Conservation (phyloP, 1,284 basidiomycete species). For the Ceratobasidium sp. region DNA sequence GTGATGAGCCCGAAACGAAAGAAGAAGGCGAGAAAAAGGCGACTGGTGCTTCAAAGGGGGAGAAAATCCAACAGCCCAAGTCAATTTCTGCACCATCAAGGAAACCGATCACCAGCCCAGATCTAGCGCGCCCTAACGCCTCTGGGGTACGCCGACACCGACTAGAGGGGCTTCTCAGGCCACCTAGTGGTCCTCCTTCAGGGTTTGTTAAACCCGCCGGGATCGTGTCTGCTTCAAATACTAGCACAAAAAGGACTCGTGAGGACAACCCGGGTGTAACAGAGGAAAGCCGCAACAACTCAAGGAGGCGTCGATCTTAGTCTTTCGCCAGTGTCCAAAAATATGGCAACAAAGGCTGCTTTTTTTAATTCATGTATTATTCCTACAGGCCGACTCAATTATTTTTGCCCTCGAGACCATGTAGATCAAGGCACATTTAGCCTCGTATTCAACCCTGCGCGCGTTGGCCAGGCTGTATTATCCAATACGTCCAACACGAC, state of each 20-base stretch:
- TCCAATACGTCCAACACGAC: too few relatives aligned
- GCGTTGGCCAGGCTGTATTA: too few relatives aligned
- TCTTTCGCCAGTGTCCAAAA: neutral
- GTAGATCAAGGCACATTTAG: too few relatives aligned
- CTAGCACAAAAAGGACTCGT: conserved; percentile 12
- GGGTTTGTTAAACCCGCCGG: conserved; percentile 30
- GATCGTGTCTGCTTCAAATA: conserved; percentile 7
- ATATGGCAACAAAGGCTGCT: neutral
- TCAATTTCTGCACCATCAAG: conserved; percentile 1
- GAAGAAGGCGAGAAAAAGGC: neutral
- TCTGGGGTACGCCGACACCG: conserved; percentile 12
- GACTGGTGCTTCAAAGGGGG: neutral
- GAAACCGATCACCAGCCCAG: neutral
- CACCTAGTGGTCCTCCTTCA: neutral
- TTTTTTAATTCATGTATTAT: neutral
- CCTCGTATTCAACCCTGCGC: too few relatives aligned
- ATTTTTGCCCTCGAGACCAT: too few relatives aligned
- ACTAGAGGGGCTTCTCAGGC: conserved; percentile 22
- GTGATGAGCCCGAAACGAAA: neutral
- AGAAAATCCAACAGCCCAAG: conserved; percentile 3
- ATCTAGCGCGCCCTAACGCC: neutral
- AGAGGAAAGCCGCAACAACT: neutral
- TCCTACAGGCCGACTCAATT: too few relatives aligned
- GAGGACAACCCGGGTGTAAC: neutral
- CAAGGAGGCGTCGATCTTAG: conserved; percentile 13